Conservation (phyloP, 1,139 yeast genomes). For the Hansenula lynferdii region DNA sequence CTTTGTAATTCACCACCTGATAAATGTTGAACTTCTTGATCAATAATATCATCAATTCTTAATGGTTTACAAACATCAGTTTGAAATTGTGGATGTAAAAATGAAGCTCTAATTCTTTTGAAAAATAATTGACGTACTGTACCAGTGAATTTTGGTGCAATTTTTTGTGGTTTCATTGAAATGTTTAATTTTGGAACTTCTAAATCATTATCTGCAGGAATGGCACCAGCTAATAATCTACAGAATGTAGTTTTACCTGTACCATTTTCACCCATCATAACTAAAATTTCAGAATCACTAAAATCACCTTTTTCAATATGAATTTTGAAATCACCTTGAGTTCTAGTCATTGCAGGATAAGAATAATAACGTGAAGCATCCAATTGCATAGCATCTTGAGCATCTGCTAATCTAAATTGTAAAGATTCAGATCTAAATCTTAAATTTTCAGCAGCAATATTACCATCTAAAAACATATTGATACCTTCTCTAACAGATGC, state of each 20-base stretch:
- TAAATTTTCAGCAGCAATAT: slow-evolving; percentile 93
- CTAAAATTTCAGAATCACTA: slow-evolving; percentile 94
- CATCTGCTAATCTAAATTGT: slow-evolving; percentile 93
- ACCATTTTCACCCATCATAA: slow-evolving; percentile 99
- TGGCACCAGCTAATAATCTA: slow-evolving; percentile 88
- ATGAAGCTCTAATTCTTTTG: slow-evolving; percentile 91
- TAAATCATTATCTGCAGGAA: slow-evolving; percentile 74
- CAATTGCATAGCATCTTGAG: slow-evolving; percentile 68
- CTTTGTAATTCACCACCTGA: slow-evolving; percentile 99
- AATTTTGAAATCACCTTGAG: slow-evolving; percentile 93
- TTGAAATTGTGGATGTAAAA: slow-evolving; percentile 95
- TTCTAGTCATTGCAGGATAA: slow-evolving; percentile 81
- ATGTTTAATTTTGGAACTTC: slow-evolving; percentile 85
- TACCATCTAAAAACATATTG: slow-evolving; percentile 96
- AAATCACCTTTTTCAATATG: slow-evolving; percentile 81
- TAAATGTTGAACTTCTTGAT: slow-evolving; percentile 94
- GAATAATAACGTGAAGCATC: slow-evolving; percentile 76
- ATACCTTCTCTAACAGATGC: slow-evolving; percentile 98
- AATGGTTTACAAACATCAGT: slow-evolving; percentile 97
- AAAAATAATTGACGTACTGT: slow-evolving; percentile 96
- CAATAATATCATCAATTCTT: slow-evolving; percentile 88
- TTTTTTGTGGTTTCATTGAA: slow-evolving; percentile 98
- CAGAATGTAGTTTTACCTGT: slow-evolving; percentile 99
- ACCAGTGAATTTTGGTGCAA: slow-evolving; percentile 97
- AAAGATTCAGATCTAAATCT: slow-evolving; percentile 94